phyloP scores from a whole-genome alignment of 1,139 yeast genomes.

The Magnusiomyces ingens region DNA sequence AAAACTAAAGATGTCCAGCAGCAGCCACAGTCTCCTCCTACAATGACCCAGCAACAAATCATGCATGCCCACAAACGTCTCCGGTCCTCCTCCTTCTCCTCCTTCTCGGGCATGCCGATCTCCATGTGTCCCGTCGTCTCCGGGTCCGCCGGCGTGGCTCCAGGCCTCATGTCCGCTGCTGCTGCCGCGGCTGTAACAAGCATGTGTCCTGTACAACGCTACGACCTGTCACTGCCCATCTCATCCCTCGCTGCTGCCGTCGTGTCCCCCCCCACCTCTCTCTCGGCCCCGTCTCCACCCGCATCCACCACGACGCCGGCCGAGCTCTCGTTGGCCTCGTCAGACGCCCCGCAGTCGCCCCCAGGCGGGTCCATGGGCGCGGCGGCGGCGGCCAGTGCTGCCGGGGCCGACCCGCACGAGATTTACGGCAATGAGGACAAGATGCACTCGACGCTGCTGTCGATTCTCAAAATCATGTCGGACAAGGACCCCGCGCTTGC shows the following conservation, averaged over 20 bases:
- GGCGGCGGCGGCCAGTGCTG: no score
- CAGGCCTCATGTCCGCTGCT: background rate
- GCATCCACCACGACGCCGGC: background rate
- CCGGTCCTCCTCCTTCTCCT: background rate
- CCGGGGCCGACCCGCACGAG: no score
- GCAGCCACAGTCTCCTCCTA: background rate
- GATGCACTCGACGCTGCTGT: constrained; percentile 13
- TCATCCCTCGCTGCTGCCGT: constrained; percentile 3
- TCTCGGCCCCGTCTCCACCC: background rate
- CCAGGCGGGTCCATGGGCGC: no score
- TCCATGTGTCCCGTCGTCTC: constrained; percentile 7
- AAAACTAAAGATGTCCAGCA: background rate
- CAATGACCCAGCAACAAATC: background rate
- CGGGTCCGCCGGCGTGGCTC: background rate
- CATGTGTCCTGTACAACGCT: constrained; percentile 2
- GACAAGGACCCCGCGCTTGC: constrained; percentile 1
- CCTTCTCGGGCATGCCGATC: constrained; percentile 1
- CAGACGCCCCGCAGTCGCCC: no score
- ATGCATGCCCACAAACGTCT: background rate
- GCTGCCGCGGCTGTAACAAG: background rate
- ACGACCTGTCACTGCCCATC: constrained; percentile 1
- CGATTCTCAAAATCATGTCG: constrained; percentile 16
- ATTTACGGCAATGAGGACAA: constrained; percentile 1
- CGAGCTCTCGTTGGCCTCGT: background rate
- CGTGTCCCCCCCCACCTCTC: no score